phyloP scores from a whole-genome alignment of 2,329 filamentous ascomycete species.

The Fusarium gaditjirri region DNA sequence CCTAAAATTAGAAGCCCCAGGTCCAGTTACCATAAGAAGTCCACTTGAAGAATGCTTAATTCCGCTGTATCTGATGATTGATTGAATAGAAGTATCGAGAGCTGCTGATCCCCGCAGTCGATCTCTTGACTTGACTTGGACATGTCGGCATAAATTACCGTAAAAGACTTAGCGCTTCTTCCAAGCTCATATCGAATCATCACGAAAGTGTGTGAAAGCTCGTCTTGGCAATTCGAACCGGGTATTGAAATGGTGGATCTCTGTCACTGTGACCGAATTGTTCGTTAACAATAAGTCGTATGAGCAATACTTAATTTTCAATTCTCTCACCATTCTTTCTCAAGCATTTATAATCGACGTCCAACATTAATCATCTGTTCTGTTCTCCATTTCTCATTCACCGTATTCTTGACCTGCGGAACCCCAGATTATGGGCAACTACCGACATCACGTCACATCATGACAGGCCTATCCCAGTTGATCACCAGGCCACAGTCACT shows the following conservation, averaged over 20 bases:
- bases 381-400: no score
- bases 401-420: background rate
- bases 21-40: accelerated
- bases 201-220: background rate
- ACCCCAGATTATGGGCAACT: background rate
- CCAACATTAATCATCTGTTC: accelerated
- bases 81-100: background rate
- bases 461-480: slow-evolving; percentile 10
- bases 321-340: background rate
- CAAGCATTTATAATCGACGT: background rate
- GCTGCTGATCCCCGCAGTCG: background rate
- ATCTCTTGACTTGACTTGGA: background rate
- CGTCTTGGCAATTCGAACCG: slow-evolving; percentile 20
- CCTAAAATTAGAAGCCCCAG: accelerated
- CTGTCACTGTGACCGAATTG: background rate
- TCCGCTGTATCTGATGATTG: background rate
- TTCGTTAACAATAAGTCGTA: background rate
- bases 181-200: background rate
- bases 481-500: slow-evolving; percentile 11
- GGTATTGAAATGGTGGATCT: background rate
- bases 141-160: background rate
- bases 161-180: accelerated
- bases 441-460: background rate
- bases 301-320: background rate
- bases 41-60: background rate